phyloP scores from a whole-genome alignment of 2,329 filamentous ascomycete genomes.

The Esteya vermicola region DNA sequence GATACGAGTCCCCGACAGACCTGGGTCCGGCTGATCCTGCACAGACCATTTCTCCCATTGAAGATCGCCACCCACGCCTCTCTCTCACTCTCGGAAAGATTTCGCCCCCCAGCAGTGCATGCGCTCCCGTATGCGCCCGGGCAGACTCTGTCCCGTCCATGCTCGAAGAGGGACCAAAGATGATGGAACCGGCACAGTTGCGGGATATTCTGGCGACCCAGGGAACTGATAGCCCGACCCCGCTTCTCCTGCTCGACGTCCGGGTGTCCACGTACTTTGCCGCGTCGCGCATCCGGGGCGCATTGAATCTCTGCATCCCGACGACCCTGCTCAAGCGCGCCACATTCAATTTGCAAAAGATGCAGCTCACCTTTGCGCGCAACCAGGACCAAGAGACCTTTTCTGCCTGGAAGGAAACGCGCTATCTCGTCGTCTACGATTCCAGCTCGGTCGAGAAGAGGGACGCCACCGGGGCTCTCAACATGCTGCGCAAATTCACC shows the following conservation, averaged over 20 bases:
- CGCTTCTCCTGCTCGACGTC: conserved; percentile 64
- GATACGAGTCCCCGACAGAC: conserved; percentile 30
- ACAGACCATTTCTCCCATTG: conserved; percentile 23
- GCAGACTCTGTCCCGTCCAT: conserved; percentile 40
- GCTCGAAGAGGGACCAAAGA: conserved; percentile 28
- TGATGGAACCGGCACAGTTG: conserved; percentile 41
- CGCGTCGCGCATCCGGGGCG: conserved; percentile 59
- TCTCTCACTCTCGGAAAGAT: conserved; percentile 34
- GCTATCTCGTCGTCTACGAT: conserved; percentile 80
- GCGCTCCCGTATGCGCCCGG: conserved; percentile 14
- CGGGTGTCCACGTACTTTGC: conserved; percentile 75
- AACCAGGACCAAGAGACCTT: conserved; percentile 59
- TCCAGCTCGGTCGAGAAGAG: conserved; percentile 60
- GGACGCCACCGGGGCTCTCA: conserved; percentile 66
- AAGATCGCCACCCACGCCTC: conserved; percentile 38
- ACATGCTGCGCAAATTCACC: conserved; percentile 87
- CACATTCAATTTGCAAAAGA: conserved; percentile 77
- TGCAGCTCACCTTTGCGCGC: conserved; percentile 73
- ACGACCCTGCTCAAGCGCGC: conserved; percentile 84
- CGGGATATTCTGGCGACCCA: conserved; percentile 37
- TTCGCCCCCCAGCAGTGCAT: conserved; percentile 9
- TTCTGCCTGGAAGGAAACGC: conserved; percentile 57
- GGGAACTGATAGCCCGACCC: conserved; percentile 15
- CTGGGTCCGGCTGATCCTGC: conserved; percentile 23
- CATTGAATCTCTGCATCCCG: conserved; percentile 85